Conservation (phyloP, 2,329 filamentous ascomycete species). For the Scleromitrula shiraiana region DNA sequence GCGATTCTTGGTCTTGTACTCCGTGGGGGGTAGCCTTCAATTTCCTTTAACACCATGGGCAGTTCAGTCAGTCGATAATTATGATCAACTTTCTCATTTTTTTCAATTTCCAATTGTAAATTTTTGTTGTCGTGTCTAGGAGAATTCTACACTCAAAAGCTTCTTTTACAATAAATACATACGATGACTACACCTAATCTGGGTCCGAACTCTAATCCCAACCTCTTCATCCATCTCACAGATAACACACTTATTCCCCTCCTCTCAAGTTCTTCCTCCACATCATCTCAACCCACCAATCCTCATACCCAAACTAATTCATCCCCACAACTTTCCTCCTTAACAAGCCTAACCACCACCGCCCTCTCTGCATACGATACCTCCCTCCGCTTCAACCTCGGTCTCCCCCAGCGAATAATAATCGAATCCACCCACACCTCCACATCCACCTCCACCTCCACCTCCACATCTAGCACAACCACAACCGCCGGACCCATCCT, state of each 20-base stretch:
- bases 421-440: constrained; percentile 39
- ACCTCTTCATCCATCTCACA: constrained; percentile 35
- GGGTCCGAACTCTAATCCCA: constrained; percentile 4
- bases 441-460: too few species aligned
- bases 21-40: too few species aligned
- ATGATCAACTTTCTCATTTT: too few species aligned
- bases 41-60: too few species aligned
- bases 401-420: constrained; percentile 48
- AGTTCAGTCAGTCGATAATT: too few species aligned
- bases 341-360: constrained; percentile 44
- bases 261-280: constrained; percentile 36
- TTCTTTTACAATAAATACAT: neutral
- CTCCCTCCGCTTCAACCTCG: constrained; percentile 44
- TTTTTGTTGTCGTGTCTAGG: too few species aligned
- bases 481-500: constrained; percentile 31
- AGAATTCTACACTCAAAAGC: too few species aligned
- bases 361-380: constrained; percentile 47
- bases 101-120: too few species aligned
- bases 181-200: constrained; percentile 4
- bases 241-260: constrained; percentile 50
- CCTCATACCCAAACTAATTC: constrained; percentile 5
- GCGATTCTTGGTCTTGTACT: too few species aligned
- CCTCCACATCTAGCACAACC: too few species aligned
- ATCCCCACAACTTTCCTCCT: constrained; percentile 34
- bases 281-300: constrained; percentile 7